These are phyloP conservation scores for Cyclotella kingstonii DNA, from an alignment of 108 stramenopile genomes.

Conservation along the genomic window DNA sequence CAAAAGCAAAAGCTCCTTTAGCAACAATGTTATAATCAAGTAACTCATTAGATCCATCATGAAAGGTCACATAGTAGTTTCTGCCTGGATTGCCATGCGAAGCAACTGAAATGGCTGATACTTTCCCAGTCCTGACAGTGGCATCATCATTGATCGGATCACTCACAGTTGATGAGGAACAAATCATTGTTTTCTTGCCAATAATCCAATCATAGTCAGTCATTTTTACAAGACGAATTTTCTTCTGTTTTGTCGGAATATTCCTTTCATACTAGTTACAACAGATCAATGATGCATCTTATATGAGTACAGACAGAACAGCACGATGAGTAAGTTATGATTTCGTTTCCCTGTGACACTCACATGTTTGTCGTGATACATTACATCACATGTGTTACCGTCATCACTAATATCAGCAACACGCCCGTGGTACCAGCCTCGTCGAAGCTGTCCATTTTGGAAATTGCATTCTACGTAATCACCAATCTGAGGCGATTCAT, in stretches of 20 bases:
- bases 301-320: neutral
- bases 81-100: neutral
- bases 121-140: neutral
- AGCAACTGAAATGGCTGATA: conserved; percentile 1
- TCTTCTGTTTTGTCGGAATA: conserved; percentile 39
- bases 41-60: neutral
- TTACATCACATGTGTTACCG: conserved; percentile 26
- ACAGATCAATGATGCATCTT: too few relatives aligned
- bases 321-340: neutral
- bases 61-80: neutral
- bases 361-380: conserved; percentile 40
- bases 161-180: too few relatives aligned
- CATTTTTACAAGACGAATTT: conserved; percentile 31
- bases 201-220: conserved; percentile 27
- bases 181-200: conserved; percentile 10
- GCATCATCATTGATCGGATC: too few relatives aligned
- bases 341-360: conserved; percentile 5
- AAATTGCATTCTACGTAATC: conserved; percentile 36
- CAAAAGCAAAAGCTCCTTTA: conserved; percentile 4
- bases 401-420: conserved; percentile 28
- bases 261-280: conserved; percentile 30
- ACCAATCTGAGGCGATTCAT: conserved; percentile 21
- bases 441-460: conserved; percentile 14
- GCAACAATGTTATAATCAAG: neutral
- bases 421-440: conserved; percentile 40